Conservation (phyloP, 1,284 basidiomycete genomes). For the Trametes hirsuta region DNA sequence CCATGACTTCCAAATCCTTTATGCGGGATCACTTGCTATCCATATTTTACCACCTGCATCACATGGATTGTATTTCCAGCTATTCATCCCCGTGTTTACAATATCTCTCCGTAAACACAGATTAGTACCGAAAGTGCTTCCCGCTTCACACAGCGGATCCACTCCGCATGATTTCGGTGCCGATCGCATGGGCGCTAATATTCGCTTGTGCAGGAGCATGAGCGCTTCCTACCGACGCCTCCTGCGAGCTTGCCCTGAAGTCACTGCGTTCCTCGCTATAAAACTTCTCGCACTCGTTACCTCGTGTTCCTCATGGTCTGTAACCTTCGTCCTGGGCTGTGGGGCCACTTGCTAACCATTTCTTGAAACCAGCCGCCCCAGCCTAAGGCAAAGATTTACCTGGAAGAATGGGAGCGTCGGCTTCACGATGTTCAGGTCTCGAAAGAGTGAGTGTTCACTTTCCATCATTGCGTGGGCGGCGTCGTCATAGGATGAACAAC, state of each 20-base stretch:
- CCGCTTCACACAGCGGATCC: background rate
- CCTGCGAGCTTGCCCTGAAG: slow-evolving; percentile 36
- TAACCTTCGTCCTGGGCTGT: slow-evolving; percentile 9
- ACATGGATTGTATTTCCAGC: too few species aligned
- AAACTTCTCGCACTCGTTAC: slow-evolving; percentile 26
- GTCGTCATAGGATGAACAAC: slow-evolving; percentile 55
- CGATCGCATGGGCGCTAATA: background rate
- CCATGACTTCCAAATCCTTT: background rate
- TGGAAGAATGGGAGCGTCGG: slow-evolving; percentile 77
- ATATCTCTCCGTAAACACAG: too few species aligned
- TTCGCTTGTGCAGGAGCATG: background rate
- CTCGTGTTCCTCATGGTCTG: slow-evolving; percentile 37
- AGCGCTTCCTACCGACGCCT: background rate
- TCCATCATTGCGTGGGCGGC: slow-evolving; percentile 4
- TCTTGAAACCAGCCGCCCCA: slow-evolving; percentile 28
- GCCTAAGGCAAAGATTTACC: slow-evolving; percentile 60
- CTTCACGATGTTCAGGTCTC: slow-evolving; percentile 74
- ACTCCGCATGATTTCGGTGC: background rate
- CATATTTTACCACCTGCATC: too few species aligned
- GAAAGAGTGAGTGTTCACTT: slow-evolving; percentile 67
- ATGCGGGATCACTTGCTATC: too few species aligned
- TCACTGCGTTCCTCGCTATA: slow-evolving; percentile 28
- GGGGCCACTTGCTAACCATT: slow-evolving; percentile 7
- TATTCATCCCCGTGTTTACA: too few species aligned
- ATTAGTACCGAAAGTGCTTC: background rate